phyloP scores from a whole-genome alignment of 352 stramenopile species.

The Pelagophyceae sp. region DNA sequence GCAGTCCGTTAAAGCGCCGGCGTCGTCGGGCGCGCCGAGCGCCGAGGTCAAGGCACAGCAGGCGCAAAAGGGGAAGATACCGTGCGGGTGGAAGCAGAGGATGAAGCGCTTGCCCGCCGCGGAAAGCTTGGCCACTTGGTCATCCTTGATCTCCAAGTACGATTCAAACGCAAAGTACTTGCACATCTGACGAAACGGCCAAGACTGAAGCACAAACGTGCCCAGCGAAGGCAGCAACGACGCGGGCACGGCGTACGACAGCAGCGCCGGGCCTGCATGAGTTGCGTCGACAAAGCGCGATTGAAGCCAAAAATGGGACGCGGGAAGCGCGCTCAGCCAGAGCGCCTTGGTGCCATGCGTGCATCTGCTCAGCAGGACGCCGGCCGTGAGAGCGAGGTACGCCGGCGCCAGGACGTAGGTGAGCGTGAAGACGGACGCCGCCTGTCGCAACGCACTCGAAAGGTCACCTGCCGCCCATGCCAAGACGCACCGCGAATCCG shows the following conservation, averaged over 20 bases:
- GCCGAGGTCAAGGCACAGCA: neutral
- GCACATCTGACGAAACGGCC: constrained; percentile 24
- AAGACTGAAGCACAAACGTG: neutral
- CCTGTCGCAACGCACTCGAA: neutral
- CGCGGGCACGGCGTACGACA: neutral
- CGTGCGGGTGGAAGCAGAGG: constrained; percentile 41
- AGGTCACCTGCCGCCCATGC: too few relatives aligned
- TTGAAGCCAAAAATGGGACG: too few relatives aligned
- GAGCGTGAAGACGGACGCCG: neutral
- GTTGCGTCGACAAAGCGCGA: too few relatives aligned
- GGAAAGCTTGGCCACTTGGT: constrained; percentile 22
- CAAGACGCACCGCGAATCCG: neutral
- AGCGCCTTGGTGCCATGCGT: too few relatives aligned
- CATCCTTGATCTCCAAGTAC: constrained; percentile 32
- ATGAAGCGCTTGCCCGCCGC: constrained; percentile 36
- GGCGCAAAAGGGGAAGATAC: constrained; percentile 31
- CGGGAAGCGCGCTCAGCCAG: too few relatives aligned
- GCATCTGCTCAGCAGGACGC: too few relatives aligned
- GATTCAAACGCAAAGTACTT: constrained; percentile 48
- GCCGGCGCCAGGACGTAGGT: neutral
- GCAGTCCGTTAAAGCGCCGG: neutral
- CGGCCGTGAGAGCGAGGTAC: neutral
- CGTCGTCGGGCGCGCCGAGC: neutral
- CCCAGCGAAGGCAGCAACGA: neutral
- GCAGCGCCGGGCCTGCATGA: neutral